Base-by-base conservation (phyloP, 2,329 filamentous ascomycete species). In the Diaporthe vaccinii region DNA sequence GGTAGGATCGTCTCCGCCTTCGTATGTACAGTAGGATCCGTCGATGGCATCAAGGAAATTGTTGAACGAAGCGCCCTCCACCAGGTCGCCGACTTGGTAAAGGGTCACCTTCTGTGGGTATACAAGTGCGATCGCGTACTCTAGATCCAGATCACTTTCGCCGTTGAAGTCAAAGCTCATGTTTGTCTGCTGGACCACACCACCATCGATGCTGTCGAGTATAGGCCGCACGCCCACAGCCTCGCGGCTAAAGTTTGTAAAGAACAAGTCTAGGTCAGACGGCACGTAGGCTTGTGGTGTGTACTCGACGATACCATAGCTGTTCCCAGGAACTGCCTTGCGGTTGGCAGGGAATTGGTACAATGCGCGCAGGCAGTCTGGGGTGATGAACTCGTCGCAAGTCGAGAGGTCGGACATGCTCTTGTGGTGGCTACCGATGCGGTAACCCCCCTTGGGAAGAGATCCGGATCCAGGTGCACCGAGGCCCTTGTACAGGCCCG, bases 1-100 rank as follows among this genome's bases (percentile, higher is more conserved):
- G 10, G 78, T 76, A 17, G 75, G 44, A n/a, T 77, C 74, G 4
- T 83, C 82, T 61, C 83, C 80, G 14, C 75, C 77, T 36, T 74
- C 65, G 68, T 84, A 85, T 6, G 83, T 84, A 81, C 87, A 88
- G 79, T 88, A 89, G 25, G 84, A 85, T 2, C 84, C 86, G 77
- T 87, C 86, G 39, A 87, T 82, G 57, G 85, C 86, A 74, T 87
- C 86, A 22, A 87, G 80, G 79, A 88, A 87, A 62, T 85, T 87
- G 79, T 88, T 87, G 72, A 77, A 77, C 2, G 76, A 78, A 1
- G 76, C 78, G 25, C 74, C 53, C 41, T 75, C 73, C 39, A 75
- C 72, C 22, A 75, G 72, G 68, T 79, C 78, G 31, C 78, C 78
- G 44, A 77, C 76, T 53, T 79, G 78, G 62, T 76, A 78, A 1